These are phyloP conservation scores for Venturia aucupariae DNA, from an alignment of 2,329 filamentous ascomycete species.

Conservation along the genomic window DNA sequence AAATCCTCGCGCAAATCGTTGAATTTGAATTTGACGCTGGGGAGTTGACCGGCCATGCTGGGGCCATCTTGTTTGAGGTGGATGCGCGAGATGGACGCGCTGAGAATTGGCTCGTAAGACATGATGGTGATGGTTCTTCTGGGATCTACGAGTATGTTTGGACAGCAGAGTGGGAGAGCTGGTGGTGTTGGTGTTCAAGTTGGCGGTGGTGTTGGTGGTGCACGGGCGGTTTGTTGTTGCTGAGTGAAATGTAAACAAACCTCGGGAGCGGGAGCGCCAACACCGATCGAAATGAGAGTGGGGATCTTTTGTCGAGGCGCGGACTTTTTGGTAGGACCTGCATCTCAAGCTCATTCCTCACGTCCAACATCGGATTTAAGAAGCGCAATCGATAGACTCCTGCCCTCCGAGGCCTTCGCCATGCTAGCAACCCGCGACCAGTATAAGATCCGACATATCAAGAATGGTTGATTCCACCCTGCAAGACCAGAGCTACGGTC, in stretches of 20 bases:
- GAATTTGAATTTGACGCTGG: conserved; percentile 89
- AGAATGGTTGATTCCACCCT: conserved; percentile 4
- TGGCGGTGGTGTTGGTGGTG: neutral
- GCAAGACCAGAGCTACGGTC: conserved; percentile 8
- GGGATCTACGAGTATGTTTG: too few relatives aligned
- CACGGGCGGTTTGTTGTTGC: neutral
- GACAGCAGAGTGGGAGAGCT: too few relatives aligned
- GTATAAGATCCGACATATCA: neutral
- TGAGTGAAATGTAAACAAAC: neutral
- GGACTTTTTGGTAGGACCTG: neutral
- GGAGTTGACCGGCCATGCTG: conserved; percentile 68
- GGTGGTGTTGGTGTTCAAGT: too few relatives aligned
- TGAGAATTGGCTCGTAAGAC: conserved; percentile 59
- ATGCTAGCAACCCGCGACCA: neutral
- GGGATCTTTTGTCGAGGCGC: neutral
- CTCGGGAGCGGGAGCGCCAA: conserved; percentile 1
- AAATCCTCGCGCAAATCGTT: conserved; percentile 92
- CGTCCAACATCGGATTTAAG: neutral
- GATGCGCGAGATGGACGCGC: conserved; percentile 51
- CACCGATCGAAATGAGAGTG: neutral
- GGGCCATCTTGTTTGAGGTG: conserved; percentile 44
- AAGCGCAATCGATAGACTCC: neutral
- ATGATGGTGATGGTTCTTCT: neutral
- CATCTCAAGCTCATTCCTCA: neutral
- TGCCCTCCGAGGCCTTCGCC: neutral